Evolutionary conservation across 2,329 filamentous ascomycete genomes (phyloP), one percentile per base, ranked within the genome.

Genomic region (Dothiorella sarmentorum): DNA sequence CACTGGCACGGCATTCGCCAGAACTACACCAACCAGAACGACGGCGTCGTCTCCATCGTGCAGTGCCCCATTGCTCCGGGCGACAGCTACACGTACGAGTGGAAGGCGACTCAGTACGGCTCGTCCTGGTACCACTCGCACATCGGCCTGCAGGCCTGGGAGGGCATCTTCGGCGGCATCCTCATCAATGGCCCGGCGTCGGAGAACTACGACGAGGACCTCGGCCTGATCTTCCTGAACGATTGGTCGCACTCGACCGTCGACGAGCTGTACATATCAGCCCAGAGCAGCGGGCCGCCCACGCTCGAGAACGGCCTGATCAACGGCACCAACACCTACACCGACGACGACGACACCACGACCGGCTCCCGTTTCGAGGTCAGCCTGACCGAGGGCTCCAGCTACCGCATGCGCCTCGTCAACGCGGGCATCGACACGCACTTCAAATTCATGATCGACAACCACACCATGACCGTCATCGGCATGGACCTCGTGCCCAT

Each of bases 1-100:
- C 85, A 88, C 66, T 87, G 79, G 71, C 85, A 88, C 64, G 85
- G 81, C 0, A 61, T 88, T 31, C 78, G 82, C 7, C 83, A 87
- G 66, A 75, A 78, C 60, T 73, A 78, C 65, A 82, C 76, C 49
- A 81, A 79, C 63, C 72, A 78, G 43, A 74, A 81, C 61, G 85
- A 87, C 64, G 85, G 85, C 43, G 82, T 85, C 3, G 73, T 74
- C 13, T 76, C 76, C 15, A 65, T 77, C 26, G 75, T 74, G 6
- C 71, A 75, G 64, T 76, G 74, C 61, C 74, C 73, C 2, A 45
- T 67, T 29, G 55, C 40, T 22, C 22, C 24, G 27, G 26, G 38
- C 24, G 38, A 51, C 10, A 55, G 72, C 2, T 73, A 76, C 52
- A 83, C 78, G 0, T 87, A 87, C 68, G 78, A 67, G 1, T 85